Evolutionary conservation across 495 filamentous ascomycete species (phyloP).

Genomic region (Daldinia grandis): DNA sequence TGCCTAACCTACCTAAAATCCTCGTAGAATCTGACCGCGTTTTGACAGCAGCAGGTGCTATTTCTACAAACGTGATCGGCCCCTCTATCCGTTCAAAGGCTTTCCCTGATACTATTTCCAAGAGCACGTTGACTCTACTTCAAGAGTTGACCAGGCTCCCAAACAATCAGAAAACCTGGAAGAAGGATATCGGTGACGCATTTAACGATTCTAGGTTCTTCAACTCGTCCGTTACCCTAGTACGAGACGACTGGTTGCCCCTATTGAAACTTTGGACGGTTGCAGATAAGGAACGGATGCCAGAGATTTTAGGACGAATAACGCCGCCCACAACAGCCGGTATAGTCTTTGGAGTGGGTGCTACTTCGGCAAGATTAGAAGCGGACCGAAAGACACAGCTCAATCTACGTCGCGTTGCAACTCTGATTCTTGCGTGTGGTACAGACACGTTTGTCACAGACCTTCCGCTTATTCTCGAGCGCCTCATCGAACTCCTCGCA

Average conservation of each 20-base stretch:
- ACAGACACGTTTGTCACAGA: constrained; percentile 82
- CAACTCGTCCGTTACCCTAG: constrained; percentile 65
- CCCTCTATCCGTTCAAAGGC: constrained; percentile 84
- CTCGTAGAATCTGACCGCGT: constrained; percentile 87
- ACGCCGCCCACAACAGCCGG: constrained; percentile 91
- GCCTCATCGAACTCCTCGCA: constrained; percentile 82
- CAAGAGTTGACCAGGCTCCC: constrained; percentile 79
- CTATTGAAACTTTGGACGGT: constrained; percentile 83
- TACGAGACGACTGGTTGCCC: constrained; percentile 80
- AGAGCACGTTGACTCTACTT: constrained; percentile 73
- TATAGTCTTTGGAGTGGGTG: constrained; percentile 97
- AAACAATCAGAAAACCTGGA: constrained; percentile 88
- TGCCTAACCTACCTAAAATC: constrained; percentile 85
- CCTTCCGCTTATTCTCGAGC: constrained; percentile 76
- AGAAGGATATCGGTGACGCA: constrained; percentile 88
- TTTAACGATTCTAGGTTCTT: constrained; percentile 93
- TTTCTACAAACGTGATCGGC: constrained; percentile 83
- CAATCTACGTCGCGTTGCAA: constrained; percentile 82
- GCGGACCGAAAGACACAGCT: constrained; percentile 93
- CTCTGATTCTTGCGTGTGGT: constrained; percentile 76
- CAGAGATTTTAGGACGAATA: constrained; percentile 79
- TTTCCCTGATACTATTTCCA: constrained; percentile 87
- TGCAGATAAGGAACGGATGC: constrained; percentile 85
- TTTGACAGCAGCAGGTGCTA: constrained; percentile 74
- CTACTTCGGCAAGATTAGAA: constrained; percentile 90